Percentiles rank a stretch among this genome's conserved stretches.
phyloP scores from a whole-genome alignment of 805 yeast genomes.

The Kodamaea lidongshanica region DNA sequence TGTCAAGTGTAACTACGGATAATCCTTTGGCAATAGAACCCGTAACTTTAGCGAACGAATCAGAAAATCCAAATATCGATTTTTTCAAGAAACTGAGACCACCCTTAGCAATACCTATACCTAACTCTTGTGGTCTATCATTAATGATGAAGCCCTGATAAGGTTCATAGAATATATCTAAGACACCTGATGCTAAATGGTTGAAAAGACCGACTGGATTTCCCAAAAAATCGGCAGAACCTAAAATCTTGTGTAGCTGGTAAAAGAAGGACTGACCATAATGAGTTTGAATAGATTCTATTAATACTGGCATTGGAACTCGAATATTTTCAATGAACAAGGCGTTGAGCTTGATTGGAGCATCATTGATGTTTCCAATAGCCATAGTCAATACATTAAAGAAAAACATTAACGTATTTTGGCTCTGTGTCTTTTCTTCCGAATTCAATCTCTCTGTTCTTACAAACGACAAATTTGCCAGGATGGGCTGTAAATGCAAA shows the following conservation, averaged over 20 bases:
- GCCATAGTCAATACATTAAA: conserved; percentile 92
- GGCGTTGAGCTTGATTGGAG: conserved; percentile 86
- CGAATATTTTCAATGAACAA: conserved; percentile 82
- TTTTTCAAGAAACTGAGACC: conserved; percentile 90
- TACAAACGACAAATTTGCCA: conserved; percentile 82
- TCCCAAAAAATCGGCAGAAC: conserved; percentile 94
- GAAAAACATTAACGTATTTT: conserved; percentile 66
- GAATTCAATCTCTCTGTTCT: conserved; percentile 74
- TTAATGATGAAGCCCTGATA: conserved; percentile 91
- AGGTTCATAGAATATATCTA: conserved; percentile 96
- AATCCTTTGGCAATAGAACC: conserved; percentile 94
- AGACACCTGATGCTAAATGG: conserved; percentile 87
- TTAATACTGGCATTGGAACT: conserved; percentile 70
- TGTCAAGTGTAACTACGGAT: conserved; percentile 84
- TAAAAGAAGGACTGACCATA: conserved; percentile 88
- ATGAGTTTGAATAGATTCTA: conserved; percentile 70
- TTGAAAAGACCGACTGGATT: conserved; percentile 97
- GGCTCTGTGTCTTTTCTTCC: conserved; percentile 53
- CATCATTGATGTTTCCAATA: conserved; percentile 93
- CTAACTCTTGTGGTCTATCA: conserved; percentile 93
- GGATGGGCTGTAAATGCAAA: conserved; percentile 85
- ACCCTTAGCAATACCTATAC: conserved; percentile 93
- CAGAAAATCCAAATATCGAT: conserved; percentile 91
- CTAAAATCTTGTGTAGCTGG: conserved; percentile 86
- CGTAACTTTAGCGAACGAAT: conserved; percentile 86